Evolutionary conservation across 805 yeast species (phyloP).

Genomic region (Candida glaebosa): DNA sequence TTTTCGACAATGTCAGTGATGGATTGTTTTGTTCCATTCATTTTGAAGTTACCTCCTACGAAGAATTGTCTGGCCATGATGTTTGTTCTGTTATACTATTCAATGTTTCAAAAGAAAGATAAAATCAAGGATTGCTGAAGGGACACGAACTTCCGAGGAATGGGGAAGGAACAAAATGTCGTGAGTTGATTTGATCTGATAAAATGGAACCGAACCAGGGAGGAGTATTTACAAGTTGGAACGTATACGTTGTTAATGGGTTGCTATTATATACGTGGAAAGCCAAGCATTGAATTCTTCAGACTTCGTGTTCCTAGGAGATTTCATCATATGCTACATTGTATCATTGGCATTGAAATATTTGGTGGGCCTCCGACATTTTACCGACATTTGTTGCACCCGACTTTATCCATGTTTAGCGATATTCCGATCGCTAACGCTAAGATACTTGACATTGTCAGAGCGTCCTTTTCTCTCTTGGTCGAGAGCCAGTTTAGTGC

Average conservation of each 20-base stretch:
- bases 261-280: too few species aligned
- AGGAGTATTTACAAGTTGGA: too few species aligned
- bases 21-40: slow-evolving; percentile 91
- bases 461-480: not conserved
- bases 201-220: too few species aligned
- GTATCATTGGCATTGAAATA: too few species aligned
- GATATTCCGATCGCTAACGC: not conserved
- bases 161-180: not conserved
- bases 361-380: too few species aligned
- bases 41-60: slow-evolving; percentile 99
- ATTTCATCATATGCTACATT: too few species aligned
- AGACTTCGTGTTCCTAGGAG: too few species aligned
- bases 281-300: too few species aligned
- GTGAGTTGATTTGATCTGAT: not conserved
- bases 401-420: not conserved
- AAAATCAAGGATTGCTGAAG: not conserved
- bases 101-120: slow-evolving; percentile 3
- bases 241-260: too few species aligned
- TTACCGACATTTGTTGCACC: too few species aligned
- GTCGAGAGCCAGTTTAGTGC: not conserved
- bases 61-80: slow-evolving; percentile 84
- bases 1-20: slow-evolving; percentile 78
- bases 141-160: slow-evolving; percentile 3
- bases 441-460: not conserved
- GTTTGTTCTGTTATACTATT: slow-evolving; percentile 4